Evolutionary conservation across 208 protist species (phyloP).

Genomic region (Herpetomonas samuelpessoai): DNA sequence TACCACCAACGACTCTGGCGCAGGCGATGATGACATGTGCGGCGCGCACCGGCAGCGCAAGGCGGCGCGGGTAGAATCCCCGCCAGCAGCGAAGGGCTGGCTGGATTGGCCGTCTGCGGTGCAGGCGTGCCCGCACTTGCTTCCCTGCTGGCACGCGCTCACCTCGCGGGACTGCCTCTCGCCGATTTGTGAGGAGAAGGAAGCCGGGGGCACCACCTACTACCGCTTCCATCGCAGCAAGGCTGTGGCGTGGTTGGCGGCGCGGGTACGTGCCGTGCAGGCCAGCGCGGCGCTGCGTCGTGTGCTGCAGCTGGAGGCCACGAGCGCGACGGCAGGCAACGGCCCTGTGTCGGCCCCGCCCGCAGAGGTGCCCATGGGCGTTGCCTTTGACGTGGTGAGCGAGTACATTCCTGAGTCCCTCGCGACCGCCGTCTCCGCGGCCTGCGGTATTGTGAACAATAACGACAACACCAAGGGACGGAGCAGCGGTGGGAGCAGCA

Average conservation of each 20-base stretch:
- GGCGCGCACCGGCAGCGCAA: not conserved
- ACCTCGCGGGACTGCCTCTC: constrained; percentile 32
- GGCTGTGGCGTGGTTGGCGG: constrained; percentile 43
- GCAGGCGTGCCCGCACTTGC: constrained; percentile 24
- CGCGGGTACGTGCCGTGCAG: constrained; percentile 28
- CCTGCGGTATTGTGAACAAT: constrained; percentile 26
- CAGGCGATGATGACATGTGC: not conserved
- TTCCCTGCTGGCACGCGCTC: constrained; percentile 23
- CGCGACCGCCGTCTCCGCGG: constrained; percentile 16
- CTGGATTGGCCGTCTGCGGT: constrained; percentile 40
- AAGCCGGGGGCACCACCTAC: constrained; percentile 19
- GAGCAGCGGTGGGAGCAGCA: not conserved
- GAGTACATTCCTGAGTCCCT: constrained; percentile 64
- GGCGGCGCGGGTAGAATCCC: not conserved
- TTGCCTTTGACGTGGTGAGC: constrained; percentile 48
- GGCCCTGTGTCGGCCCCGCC: not conserved
- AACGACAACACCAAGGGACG: not conserved
- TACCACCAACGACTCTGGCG: not conserved
- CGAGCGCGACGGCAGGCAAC: not conserved
- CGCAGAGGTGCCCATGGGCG: constrained; percentile 29
- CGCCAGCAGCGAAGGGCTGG: constrained; percentile 19
- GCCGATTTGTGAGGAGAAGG: constrained; percentile 48
- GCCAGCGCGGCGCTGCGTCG: constrained; percentile 23
- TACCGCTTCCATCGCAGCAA: constrained; percentile 56
- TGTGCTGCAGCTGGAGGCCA: constrained; percentile 32